Percentiles rank a stretch among this genome's conserved stretches.
Evolutionary conservation across 208 protist genomes (phyloP).

Genomic region (Herpetomonas muscarum): DNA sequence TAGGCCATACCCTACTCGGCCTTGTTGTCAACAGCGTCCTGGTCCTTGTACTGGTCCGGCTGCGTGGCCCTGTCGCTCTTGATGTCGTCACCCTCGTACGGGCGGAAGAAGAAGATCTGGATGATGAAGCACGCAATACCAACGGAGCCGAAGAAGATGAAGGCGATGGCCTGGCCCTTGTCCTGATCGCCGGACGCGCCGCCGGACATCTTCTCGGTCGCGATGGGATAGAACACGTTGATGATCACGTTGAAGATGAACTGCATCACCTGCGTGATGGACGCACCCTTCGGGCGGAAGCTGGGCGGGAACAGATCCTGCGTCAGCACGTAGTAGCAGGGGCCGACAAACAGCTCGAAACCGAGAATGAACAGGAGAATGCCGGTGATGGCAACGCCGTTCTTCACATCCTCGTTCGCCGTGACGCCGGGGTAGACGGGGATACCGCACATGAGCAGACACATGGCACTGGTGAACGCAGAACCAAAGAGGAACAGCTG

Average conservation of each 20-base stretch:
- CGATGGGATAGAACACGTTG: constrained; percentile 39
- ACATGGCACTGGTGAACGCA: constrained; percentile 17
- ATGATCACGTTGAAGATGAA: constrained; percentile 54
- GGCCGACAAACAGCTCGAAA: constrained; percentile 35
- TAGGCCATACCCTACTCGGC: too few species aligned
- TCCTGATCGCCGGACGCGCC: constrained; percentile 35
- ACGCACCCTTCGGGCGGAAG: constrained; percentile 28
- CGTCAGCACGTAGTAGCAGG: constrained; percentile 41
- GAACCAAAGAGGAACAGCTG: constrained; percentile 24
- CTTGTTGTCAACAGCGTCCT: background rate
- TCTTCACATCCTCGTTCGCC: constrained; percentile 5
- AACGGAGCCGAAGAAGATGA: constrained; percentile 41
- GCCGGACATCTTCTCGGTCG: constrained; percentile 33
- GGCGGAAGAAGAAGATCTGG: constrained; percentile 25
- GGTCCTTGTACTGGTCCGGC: background rate
- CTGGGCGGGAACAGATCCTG: constrained; percentile 41
- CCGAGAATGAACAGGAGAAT: constrained; percentile 39
- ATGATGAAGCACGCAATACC: constrained; percentile 30
- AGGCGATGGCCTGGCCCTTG: constrained; percentile 36
- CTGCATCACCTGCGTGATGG: constrained; percentile 32
- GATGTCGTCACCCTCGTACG: constrained; percentile 15
- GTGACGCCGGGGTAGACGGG: constrained; percentile 33
- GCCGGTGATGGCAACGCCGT: constrained; percentile 31
- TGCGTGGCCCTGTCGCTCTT: background rate
- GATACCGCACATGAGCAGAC: constrained; percentile 31